Evolutionary conservation across 2,329 filamentous ascomycete species (phyloP), one percentile per base, ranked within the genome.

Genomic region (Emergomyces africanus): DNA sequence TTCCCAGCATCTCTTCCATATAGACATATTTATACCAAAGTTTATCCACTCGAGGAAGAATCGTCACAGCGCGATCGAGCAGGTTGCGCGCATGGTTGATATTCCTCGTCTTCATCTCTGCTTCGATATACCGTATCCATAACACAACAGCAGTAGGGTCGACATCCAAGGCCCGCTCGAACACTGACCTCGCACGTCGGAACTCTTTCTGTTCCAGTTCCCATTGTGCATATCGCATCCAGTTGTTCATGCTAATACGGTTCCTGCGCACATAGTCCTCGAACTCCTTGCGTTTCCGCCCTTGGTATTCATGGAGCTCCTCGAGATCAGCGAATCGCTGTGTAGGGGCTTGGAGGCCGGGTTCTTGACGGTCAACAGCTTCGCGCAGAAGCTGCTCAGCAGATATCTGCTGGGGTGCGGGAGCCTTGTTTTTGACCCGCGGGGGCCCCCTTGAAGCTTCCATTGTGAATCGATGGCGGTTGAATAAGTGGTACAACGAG

Each of bases 11-110:
- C 80, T 99, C 94, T 77, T 97, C 92, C 87, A 96, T 95, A 72
- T 95, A 96, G 30, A 95, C 90, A 78, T 96, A 99, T 73, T 97
- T 97, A 79, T 96, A 99, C 94, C 94, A 99, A 39, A 99, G 78
- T 79, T 97, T 97, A 72, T 97, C 90, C 46, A 97, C 83, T 60
- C 94, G 81, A 5, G 94, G 94, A 44, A 96, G 78, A 59, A 95
- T 89, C 0, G 90, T 90, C 57, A 97, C 89, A n/a, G 94, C 91
- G 59, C 94, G 86, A 72, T 99, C 94, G 57, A 99, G 83, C 57
- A 99, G 75, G 71, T 99, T 99, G 60, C 94, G 81, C 39, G 94
- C 91, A 80, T 97, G 92, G 72, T 96, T 96, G 78, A 99, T 96
- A 71, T 96, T 96, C 65, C 91, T 81, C 63, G 81, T 86, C 75